A percentile compares a stretch with the other conserved stretches of the same genome.
These are phyloP conservation scores for Populus euphratica DNA, from an alignment of 345 rosid species.

Conservation along the genomic window DNA sequence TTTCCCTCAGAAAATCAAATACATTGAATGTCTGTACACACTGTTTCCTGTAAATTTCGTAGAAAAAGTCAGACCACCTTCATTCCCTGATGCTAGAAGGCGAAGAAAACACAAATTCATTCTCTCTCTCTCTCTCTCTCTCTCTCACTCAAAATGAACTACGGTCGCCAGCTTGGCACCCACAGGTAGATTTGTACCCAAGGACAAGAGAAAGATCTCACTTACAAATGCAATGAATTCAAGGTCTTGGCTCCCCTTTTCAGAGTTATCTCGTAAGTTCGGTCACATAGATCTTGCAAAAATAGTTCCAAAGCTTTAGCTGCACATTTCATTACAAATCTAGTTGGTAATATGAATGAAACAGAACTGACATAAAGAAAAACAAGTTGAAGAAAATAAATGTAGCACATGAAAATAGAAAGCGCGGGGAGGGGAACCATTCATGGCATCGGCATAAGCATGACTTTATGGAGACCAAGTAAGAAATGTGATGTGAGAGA, in stretches of 20 bases:
- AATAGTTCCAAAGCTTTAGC: conserved; percentile 77
- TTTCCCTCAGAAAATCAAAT: conserved; percentile 47
- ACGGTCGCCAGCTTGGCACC: background rate
- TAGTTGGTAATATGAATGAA: background rate
- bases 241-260: conserved; percentile 55
- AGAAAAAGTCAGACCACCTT: background rate
- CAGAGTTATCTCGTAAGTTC: conserved; percentile 56
- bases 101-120: background rate
- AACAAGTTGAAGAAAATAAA: background rate
- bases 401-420: background rate
- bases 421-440: background rate
- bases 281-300: conserved; percentile 68
- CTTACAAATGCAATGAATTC: conserved; percentile 61
- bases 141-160: background rate
- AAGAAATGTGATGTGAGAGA: background rate
- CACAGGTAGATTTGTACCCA: background rate
- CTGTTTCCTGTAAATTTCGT: conserved; percentile 31
- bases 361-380: no score
- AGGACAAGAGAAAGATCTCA: background rate
- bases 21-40: conserved; percentile 39
- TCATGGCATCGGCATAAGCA: background rate
- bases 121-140: no score
- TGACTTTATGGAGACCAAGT: background rate
- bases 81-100: background rate
- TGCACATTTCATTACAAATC: conserved; percentile 20